Conservation (phyloP, 2,329 filamentous ascomycete species). For the Cercospora nicotianae region DNA sequence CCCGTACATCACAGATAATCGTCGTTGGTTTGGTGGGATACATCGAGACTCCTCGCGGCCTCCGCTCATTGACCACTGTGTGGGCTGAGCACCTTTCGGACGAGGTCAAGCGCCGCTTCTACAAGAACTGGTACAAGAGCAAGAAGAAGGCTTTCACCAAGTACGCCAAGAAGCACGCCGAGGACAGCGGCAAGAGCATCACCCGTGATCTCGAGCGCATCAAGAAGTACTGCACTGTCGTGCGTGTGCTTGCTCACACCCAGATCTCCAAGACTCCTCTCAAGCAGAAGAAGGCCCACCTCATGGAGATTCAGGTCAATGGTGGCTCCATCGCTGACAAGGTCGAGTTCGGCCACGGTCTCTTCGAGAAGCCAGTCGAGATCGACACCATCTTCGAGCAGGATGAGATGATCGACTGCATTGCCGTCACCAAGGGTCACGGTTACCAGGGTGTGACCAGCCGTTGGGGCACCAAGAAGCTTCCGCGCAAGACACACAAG, state of each 20-base stretch:
- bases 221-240: constrained; percentile 99
- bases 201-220: constrained; percentile 98
- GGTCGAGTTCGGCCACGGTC: constrained; percentile 89
- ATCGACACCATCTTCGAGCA: constrained; percentile 96
- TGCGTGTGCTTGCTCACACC: constrained; percentile 98
- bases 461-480: constrained; percentile 99
- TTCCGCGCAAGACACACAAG: constrained; percentile 99
- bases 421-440: constrained; percentile 99
- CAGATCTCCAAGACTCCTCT: constrained; percentile 99
- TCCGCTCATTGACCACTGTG: constrained; percentile 98
- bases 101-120: constrained; percentile 99
- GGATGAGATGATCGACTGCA: constrained; percentile 99
- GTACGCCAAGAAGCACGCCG: constrained; percentile 99
- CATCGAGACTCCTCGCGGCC: constrained; percentile 99
- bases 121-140: constrained; percentile 99
- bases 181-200: constrained; percentile 85
- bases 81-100: constrained; percentile 99
- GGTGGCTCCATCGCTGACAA: constrained; percentile 94
- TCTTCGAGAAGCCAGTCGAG: constrained; percentile 98
- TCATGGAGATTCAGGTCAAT: constrained; percentile 99
- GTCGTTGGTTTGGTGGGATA: constrained; percentile 99
- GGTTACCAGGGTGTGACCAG: constrained; percentile 96
- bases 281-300: constrained; percentile 99
- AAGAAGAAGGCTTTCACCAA: constrained; percentile 99
- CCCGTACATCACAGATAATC: constrained; percentile 73